Conservation (phyloP, 441 rosid genomes). For the Populus trichocarpa region DNA sequence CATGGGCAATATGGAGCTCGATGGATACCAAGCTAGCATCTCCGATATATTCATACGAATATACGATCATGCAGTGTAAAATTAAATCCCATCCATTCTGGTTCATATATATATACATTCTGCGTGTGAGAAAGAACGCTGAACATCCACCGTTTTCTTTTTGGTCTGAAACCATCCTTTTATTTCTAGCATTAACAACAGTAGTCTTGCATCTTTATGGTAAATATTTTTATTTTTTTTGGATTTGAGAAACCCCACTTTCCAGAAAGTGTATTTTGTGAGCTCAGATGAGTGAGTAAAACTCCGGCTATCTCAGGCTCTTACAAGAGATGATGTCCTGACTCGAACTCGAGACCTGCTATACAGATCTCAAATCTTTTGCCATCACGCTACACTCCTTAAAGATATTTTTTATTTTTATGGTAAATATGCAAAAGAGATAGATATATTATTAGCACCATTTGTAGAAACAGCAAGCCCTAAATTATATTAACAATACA, state of each 20-base stretch:
- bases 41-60: background rate
- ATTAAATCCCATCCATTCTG: background rate
- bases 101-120: background rate
- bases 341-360: too few relatives aligned
- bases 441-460: background rate
- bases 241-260: too few relatives aligned
- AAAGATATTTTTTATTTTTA: too few relatives aligned
- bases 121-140: background rate
- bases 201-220: conserved; percentile 9
- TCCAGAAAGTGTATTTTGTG: too few relatives aligned
- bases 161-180: conserved; percentile 10
- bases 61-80: background rate
- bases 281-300: too few relatives aligned
- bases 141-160: conserved; percentile 11
- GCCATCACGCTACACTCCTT: too few relatives aligned
- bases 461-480: conserved; percentile 3
- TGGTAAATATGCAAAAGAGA: conserved; percentile 6
- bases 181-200: conserved; percentile 15
- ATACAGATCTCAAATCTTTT: too few relatives aligned
- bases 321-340: too few relatives aligned
- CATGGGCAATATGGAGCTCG: background rate
- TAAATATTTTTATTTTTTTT: too few relatives aligned
- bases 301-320: too few relatives aligned
- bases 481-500: background rate
- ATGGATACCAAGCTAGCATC: background rate